Evolutionary conservation across 1,284 basidiomycete genomes (phyloP), one percentile per base, ranked within the genome.

Genomic region (Ganoderma multipileum): DNA sequence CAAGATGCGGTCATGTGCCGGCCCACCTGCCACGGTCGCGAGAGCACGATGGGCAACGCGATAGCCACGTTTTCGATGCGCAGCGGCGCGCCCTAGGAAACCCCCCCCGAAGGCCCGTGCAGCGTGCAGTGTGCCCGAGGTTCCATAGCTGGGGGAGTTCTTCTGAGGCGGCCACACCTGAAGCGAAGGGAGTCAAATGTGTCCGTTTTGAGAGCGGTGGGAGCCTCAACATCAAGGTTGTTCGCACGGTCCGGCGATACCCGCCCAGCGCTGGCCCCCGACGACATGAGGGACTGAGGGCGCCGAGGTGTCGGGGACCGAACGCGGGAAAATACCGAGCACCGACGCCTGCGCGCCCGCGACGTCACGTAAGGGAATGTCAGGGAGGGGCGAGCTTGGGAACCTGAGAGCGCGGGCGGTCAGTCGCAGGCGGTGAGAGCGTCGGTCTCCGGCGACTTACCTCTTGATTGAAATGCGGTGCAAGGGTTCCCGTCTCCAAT

Each of bases 391-490:
- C 2, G 44, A 47, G 8, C 44, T 47, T 47, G 44, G 47, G 47
- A 50, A 23, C 12, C 47, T 26, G 23, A 12, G 47, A 26, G 47
- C 47, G 55, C 11, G 16, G 30, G 18, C 33, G 20, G 30, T 16
- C 6, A 14, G 28, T 20, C 55, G 55, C 38, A 39, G 38, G 55
- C 23, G 47, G 33, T 38, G 33, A 14, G 55, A 58, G 30, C 33
- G 28, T 58, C 55, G 33, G 55, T 58, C 55, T 30, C 55, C 55
- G 55, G 55, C 36, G 55, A 58, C 55, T n/a, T 36, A 58, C 6
- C 55, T 18, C 36, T 61, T 66, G 47, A 66, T 61, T 54, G 36
- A 60, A 23, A 50, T 47, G 64, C 64, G 50, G 33, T 66, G 64
- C 64, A 39, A 65, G 55, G 55, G 64, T 60, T 33, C 33, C 42